Evolutionary conservation across 2,329 filamentous ascomycete genomes (phyloP).

Genomic region (Ilyonectria robusta): DNA sequence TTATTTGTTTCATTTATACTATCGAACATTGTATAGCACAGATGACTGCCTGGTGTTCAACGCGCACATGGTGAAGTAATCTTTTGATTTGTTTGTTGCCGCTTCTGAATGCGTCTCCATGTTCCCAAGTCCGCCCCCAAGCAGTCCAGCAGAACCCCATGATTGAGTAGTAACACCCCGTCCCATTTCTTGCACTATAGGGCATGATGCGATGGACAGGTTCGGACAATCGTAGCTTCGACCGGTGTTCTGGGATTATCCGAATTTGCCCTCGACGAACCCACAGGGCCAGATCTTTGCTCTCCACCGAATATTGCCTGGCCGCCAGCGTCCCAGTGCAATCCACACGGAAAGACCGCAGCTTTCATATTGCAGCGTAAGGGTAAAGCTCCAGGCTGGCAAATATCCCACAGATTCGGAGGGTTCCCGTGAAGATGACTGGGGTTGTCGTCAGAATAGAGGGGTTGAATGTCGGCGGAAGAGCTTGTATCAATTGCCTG

Average conservation of each 20-base stretch:
- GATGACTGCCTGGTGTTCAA: neutral
- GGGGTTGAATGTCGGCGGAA: neutral
- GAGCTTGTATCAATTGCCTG: conserved; percentile 9
- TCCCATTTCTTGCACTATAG: neutral
- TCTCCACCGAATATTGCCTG: neutral
- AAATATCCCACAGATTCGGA: neutral
- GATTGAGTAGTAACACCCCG: neutral
- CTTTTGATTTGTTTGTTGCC: neutral
- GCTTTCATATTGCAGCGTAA: neutral
- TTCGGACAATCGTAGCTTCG: neutral
- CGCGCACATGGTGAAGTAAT: neutral
- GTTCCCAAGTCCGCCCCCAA: neutral
- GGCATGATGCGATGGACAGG: neutral
- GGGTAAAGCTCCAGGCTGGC: neutral
- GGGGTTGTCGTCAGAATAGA: conserved; percentile 11
- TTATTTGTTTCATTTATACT: neutral
- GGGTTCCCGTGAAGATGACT: conserved; percentile 7
- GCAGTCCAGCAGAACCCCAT: neutral
- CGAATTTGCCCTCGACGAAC: neutral
- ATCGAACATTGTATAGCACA: neutral
- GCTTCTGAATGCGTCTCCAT: neutral
- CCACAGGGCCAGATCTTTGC: neutral
- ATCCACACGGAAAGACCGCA: neutral
- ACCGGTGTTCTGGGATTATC: neutral
- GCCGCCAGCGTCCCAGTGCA: neutral